phyloP scores from a whole-genome alignment of 495 filamentous ascomycete genomes.

The Massariosphaeria phaeospora region DNA sequence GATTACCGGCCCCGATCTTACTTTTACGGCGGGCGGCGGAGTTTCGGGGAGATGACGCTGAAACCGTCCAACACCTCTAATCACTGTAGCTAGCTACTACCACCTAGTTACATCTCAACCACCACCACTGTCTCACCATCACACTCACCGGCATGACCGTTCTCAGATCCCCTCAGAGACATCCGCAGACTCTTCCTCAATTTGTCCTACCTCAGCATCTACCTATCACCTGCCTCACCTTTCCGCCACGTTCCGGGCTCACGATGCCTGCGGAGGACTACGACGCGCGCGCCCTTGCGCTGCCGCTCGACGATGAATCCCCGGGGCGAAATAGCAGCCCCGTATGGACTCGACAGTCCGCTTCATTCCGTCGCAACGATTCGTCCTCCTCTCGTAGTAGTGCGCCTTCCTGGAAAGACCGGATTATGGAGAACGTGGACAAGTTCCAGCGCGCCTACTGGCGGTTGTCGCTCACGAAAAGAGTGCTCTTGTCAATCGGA shows the following conservation, averaged over 20 bases:
- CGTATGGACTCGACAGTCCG: slow-evolving; percentile 41
- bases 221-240: slow-evolving; percentile 3
- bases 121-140: background rate
- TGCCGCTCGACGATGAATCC: slow-evolving; percentile 47
- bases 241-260: slow-evolving; percentile 5
- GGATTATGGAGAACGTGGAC: slow-evolving; percentile 45
- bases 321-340: slow-evolving; percentile 35
- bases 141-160: background rate
- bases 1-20: too few relatives aligned
- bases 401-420: slow-evolving; percentile 42
- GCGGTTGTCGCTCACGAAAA: slow-evolving; percentile 57
- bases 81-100: too few relatives aligned
- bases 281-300: slow-evolving; percentile 57
- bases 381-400: slow-evolving; percentile 28
- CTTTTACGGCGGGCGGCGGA: too few relatives aligned
- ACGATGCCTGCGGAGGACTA: slow-evolving; percentile 29
- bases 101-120: background rate
- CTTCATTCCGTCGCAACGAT: slow-evolving; percentile 44
- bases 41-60: too few relatives aligned
- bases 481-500: slow-evolving; percentile 51
- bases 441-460: slow-evolving; percentile 46
- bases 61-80: too few relatives aligned
- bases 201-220: background rate
- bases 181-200: background rate
- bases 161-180: background rate